phyloP scores from a whole-genome alignment of 129 eudicot genomes.

The Pulicaria dysenterica region DNA sequence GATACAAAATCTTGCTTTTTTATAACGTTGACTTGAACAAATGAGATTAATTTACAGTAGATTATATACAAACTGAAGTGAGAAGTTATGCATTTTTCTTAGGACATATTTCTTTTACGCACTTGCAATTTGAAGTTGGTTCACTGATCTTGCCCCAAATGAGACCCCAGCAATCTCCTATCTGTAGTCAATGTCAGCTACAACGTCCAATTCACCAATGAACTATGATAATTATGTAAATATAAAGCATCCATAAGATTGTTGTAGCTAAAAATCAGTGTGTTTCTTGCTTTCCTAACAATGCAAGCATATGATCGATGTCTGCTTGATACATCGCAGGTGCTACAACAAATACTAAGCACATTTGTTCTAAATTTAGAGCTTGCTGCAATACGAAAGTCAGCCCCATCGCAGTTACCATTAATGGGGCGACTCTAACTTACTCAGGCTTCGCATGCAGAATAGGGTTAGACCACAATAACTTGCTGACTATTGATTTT shows the following conservation, averaged over 20 bases:
- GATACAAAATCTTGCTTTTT: too few species aligned
- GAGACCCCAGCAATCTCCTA: not conserved
- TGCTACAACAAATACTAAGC: not conserved
- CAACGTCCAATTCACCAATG: not conserved
- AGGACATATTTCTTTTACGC: too few species aligned
- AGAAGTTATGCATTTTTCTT: too few species aligned
- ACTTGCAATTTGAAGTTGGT: constrained; percentile 1
- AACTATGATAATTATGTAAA: too few species aligned
- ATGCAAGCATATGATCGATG: constrained; percentile 1
- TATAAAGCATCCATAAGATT: too few species aligned
- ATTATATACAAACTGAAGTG: too few species aligned
- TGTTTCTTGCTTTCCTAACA: not conserved
- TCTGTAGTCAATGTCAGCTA: constrained; percentile 1
- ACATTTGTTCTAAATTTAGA: not conserved
- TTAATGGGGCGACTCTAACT: not conserved
- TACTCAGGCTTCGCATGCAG: constrained; percentile 22
- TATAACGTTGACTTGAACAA: too few species aligned
- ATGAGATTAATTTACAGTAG: too few species aligned
- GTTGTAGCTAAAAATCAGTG: not conserved
- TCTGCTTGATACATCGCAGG: too few species aligned
- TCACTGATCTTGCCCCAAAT: constrained; percentile 2
- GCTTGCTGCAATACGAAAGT: not conserved
- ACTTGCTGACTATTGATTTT: not conserved
- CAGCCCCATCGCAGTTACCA: not conserved
- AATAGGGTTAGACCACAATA: constrained; percentile 13